These are phyloP conservation scores for Lipomyces sp. DNA, from an alignment of 805 yeast species.

Conservation along the genomic window DNA sequence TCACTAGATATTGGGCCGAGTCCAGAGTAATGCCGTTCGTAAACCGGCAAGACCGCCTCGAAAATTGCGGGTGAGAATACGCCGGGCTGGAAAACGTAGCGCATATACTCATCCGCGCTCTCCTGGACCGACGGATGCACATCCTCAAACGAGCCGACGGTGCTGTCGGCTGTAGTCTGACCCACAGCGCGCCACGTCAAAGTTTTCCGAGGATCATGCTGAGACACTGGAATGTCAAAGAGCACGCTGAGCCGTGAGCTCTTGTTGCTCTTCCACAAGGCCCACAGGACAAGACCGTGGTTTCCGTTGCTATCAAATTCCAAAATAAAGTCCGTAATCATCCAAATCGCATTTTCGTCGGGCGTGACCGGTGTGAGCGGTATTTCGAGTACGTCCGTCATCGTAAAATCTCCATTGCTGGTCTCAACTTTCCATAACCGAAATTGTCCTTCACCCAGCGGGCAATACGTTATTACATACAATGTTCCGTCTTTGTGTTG, in stretches of 20 bases:
- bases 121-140: slow-evolving; percentile 34
- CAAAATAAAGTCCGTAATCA: slow-evolving; percentile 44
- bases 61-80: slow-evolving; percentile 50
- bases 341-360: slow-evolving; percentile 45
- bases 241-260: slow-evolving; percentile 40
- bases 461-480: slow-evolving; percentile 42
- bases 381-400: slow-evolving; percentile 34
- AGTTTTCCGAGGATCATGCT: background rate
- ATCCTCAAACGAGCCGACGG: slow-evolving; percentile 2
- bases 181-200: slow-evolving; percentile 24
- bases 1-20: slow-evolving; percentile 33
- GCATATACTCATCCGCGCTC: slow-evolving; percentile 37
- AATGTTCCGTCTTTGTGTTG: slow-evolving; percentile 2
- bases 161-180: background rate
- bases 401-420: slow-evolving; percentile 1
- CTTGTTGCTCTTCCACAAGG: slow-evolving; percentile 64
- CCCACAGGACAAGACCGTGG: slow-evolving; percentile 39
- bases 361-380: slow-evolving; percentile 38
- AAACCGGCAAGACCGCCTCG: slow-evolving; percentile 51
- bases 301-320: slow-evolving; percentile 32
- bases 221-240: slow-evolving; percentile 13
- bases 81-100: slow-evolving; percentile 50
- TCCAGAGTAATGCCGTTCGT: slow-evolving; percentile 45
- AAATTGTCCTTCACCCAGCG: slow-evolving; percentile 46
- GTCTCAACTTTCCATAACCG: slow-evolving; percentile 39